A percentile compares a stretch with the other conserved stretches of the same genome.
phyloP scores from a whole-genome alignment of 768 basidiomycete species.

The Suillus bovinus region DNA sequence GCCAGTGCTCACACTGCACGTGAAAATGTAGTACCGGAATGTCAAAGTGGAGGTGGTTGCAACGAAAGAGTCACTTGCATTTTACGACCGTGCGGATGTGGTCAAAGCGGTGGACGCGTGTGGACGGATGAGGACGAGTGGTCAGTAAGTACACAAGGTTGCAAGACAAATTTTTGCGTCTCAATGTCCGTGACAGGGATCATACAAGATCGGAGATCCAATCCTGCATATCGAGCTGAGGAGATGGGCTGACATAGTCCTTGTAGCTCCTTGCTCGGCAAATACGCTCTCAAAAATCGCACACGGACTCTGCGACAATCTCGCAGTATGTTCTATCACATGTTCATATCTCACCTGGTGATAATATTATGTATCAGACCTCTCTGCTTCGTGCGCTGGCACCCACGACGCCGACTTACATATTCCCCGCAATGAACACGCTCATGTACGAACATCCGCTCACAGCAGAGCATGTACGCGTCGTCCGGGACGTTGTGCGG shows the following conservation, averaged over 20 bases:
- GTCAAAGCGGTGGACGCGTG: conserved; percentile 55
- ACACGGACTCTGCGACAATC: conserved; percentile 85
- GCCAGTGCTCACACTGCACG: not conserved
- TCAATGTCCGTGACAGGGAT: conserved; percentile 44
- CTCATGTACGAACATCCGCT: conserved; percentile 96
- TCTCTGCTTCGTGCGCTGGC: conserved; percentile 83
- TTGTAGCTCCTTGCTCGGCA: conserved; percentile 95
- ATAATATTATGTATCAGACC: conserved; percentile 42
- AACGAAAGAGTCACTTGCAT: conserved; percentile 74
- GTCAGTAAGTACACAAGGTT: conserved; percentile 56
- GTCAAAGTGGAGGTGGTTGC: conserved; percentile 84
- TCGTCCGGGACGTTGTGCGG: conserved; percentile 71
- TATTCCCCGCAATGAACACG: conserved; percentile 99
- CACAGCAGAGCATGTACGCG: conserved; percentile 78
- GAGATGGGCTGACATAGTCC: conserved; percentile 93
- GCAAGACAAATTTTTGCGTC: not conserved
- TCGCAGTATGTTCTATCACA: conserved; percentile 50
- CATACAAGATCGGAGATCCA: conserved; percentile 81
- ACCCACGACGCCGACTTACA: conserved; percentile 81
- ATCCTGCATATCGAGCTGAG: conserved; percentile 96
- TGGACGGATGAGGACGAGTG: conserved; percentile 96
- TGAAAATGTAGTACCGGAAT: conserved; percentile 56
- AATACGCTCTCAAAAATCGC: conserved; percentile 95
- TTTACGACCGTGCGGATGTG: conserved; percentile 63
- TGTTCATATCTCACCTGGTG: too few relatives aligned